phyloP scores from a whole-genome alignment of 2,329 filamentous ascomycete genomes.

The Cladosporium sp. region DNA sequence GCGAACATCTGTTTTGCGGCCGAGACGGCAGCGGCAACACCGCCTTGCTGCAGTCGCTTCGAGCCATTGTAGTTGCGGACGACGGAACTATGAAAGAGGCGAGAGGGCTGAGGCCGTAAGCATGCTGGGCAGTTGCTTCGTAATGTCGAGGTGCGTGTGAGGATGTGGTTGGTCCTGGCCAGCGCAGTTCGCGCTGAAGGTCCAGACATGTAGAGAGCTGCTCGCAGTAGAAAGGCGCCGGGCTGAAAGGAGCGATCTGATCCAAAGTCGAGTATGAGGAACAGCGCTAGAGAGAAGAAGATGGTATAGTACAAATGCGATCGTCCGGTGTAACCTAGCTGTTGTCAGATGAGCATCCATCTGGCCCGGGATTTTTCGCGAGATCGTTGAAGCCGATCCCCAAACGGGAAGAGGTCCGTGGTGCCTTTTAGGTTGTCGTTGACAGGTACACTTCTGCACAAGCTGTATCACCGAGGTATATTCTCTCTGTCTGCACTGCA shows the following conservation, averaged over 20 bases:
- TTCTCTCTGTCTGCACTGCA: background rate
- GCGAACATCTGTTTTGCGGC: slow-evolving; percentile 66
- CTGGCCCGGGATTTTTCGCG: slow-evolving; percentile 11
- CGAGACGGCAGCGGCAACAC: slow-evolving; percentile 71
- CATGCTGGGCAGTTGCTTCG: slow-evolving; percentile 29
- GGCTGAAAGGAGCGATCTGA: background rate
- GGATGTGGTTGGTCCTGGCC: slow-evolving; percentile 23
- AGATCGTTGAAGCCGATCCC: slow-evolving; percentile 5
- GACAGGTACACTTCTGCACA: background rate
- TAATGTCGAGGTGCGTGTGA: slow-evolving; percentile 13
- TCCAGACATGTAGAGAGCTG: slow-evolving; percentile 30
- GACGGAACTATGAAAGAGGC: slow-evolving; percentile 27
- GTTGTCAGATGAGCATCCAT: slow-evolving; percentile 1
- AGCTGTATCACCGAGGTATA: background rate
- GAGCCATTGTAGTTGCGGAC: slow-evolving; percentile 31
- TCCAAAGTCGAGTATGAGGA: background rate
- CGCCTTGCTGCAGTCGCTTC: slow-evolving; percentile 48
- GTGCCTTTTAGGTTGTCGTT: background rate
- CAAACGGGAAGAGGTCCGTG: background rate
- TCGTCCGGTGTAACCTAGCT: background rate
- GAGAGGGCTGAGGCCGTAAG: slow-evolving; percentile 24
- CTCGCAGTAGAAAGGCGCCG: background rate
- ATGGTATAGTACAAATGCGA: background rate
- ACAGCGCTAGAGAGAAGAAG: background rate
- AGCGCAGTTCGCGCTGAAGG: slow-evolving; percentile 32